Conservation (phyloP, 768 basidiomycete species). For the Erythrobasidium yunnanense region DNA sequence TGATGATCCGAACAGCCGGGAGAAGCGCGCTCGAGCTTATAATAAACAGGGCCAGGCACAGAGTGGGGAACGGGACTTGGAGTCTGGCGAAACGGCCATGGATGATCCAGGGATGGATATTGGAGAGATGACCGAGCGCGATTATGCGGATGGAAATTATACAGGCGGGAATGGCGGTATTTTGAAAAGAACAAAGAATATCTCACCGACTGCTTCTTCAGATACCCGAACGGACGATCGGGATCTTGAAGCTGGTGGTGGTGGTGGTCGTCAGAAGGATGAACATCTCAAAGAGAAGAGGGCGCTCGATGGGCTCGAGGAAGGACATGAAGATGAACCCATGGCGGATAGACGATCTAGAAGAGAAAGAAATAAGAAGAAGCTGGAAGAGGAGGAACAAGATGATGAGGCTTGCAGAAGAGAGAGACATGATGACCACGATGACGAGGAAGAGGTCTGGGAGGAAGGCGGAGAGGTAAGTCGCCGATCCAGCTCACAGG, state of each 20-base stretch:
- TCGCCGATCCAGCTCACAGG: not conserved
- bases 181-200: no score
- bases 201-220: no score
- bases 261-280: not conserved
- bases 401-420: constrained; percentile 30
- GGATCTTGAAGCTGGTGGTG: not conserved
- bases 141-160: constrained; percentile 32
- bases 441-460: constrained; percentile 31
- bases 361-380: constrained; percentile 30
- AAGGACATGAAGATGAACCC: not conserved
- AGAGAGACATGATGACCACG: constrained; percentile 31
- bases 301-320: not conserved
- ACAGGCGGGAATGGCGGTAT: constrained; percentile 19
- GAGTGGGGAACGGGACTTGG: not conserved
- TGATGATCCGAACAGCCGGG: constrained; percentile 57
- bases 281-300: not conserved
- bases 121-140: constrained; percentile 37
- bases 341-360: constrained; percentile 12
- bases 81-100: constrained; percentile 24
- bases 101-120: constrained; percentile 34
- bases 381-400: constrained; percentile 31
- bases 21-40: constrained; percentile 18
- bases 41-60: constrained; percentile 8
- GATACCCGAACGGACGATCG: constrained; percentile 27
- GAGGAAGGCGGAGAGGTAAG: constrained; percentile 29